phyloP scores from a whole-genome alignment of 164 flowering plant species.

The Vitis riparia region DNA sequence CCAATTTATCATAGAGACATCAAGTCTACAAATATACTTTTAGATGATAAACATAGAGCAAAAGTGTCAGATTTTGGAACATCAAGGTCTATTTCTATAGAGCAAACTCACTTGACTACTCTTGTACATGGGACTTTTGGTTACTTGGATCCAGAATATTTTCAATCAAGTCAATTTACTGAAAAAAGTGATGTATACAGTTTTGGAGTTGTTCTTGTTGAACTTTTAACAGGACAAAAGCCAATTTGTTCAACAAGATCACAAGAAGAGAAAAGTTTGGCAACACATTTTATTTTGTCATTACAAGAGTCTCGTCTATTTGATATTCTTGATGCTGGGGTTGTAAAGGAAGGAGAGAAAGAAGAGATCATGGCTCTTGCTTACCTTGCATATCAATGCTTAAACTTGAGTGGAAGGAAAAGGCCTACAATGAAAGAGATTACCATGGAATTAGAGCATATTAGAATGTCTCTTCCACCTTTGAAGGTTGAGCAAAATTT shows the following conservation, averaged over 20 bases:
- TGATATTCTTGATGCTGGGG: neutral
- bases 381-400: conserved; percentile 6
- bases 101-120: neutral
- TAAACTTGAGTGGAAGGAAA: conserved; percentile 8
- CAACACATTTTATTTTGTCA: neutral
- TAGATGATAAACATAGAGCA: neutral
- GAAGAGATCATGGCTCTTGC: neutral
- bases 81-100: neutral
- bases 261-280: neutral
- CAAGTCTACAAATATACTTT: too few species aligned
- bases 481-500: too few species aligned
- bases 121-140: conserved; percentile 3
- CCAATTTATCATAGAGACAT: too few species aligned
- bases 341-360: neutral
- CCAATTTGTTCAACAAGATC: neutral
- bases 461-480: neutral
- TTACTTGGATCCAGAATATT: conserved; percentile 3
- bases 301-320: neutral
- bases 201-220: conserved; percentile 11
- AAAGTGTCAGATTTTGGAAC: neutral
- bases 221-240: conserved; percentile 5
- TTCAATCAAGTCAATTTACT: conserved; percentile 10
- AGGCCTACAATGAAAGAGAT: conserved; percentile 16
- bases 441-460: conserved; percentile 9
- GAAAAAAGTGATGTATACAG: conserved; percentile 8